phyloP scores from a whole-genome alignment of 805 yeast species.

The Maudiozyma barnettii region DNA sequence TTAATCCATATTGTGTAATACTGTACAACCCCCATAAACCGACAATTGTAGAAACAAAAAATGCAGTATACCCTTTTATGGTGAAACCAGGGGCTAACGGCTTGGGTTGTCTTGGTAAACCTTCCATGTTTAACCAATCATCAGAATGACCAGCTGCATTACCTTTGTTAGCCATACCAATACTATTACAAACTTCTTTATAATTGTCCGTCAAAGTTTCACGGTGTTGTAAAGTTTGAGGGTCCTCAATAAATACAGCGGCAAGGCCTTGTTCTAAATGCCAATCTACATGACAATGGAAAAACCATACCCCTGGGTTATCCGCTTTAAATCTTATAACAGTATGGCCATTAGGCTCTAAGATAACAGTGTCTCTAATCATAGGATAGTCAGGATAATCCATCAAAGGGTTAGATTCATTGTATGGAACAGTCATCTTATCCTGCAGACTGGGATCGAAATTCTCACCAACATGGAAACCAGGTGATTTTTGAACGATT shows the following conservation, averaged over 20 bases:
- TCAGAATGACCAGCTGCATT: constrained; percentile 63
- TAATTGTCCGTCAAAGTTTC: constrained; percentile 41
- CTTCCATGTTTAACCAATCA: constrained; percentile 48
- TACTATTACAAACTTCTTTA: constrained; percentile 39
- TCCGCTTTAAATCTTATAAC: constrained; percentile 68
- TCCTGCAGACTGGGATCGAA: constrained; percentile 19
- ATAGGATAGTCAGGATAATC: constrained; percentile 50
- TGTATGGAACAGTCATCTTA: constrained; percentile 41
- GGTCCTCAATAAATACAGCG: constrained; percentile 61
- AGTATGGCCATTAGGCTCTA: constrained; percentile 57
- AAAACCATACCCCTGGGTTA: constrained; percentile 91
- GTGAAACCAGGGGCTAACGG: constrained; percentile 70
- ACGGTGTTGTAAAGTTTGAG: constrained; percentile 39
- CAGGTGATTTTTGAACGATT: constrained; percentile 44
- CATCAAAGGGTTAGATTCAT: constrained; percentile 34
- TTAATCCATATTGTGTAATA: constrained; percentile 56
- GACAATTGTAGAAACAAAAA: constrained; percentile 41
- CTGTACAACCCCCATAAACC: constrained; percentile 54
- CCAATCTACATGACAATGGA: constrained; percentile 89
- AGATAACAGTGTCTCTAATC: constrained; percentile 61
- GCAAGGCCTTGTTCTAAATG: constrained; percentile 79
- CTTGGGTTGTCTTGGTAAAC: constrained; percentile 49
- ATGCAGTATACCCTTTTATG: constrained; percentile 56
- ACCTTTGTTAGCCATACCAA: constrained; percentile 41
- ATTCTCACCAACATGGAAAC: constrained; percentile 38